Evolutionary conservation across 1,139 yeast genomes (phyloP), one percentile per base, ranked within the genome.

Genomic region (Taphrina confusa): DNA sequence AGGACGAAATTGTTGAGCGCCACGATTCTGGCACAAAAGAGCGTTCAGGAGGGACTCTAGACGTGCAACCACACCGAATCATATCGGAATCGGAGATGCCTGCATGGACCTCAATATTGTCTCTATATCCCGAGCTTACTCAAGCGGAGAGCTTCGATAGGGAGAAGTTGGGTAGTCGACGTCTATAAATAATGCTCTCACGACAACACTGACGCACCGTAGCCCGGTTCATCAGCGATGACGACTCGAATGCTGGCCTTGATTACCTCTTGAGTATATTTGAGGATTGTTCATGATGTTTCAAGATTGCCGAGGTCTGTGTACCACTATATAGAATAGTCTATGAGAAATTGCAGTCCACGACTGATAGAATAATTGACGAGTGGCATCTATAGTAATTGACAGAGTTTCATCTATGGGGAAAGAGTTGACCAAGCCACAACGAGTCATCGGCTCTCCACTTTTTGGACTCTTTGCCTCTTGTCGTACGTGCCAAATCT

Each of bases 51-150:
- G 6, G 4, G 25, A 37, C 42, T 22, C 42, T 9, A 37, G n/a
- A n/a, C 25, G 6, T 12, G 6, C 23, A 16, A 2, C n/a, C 8
- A 18, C n/a, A 4, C 42, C 9, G 42, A 18, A 25, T 37, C 25
- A 18, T 14, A 14, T 6, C 25, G 8, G 42, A 37, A n/a, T 42
- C 31, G 11, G 47, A 42, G 6, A 42, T 42, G 47, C 47, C 47
- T 25, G 47, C 25, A 12, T 28, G 50, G 37, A 25, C 30, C 1
- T 27, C 34, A 5, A 45, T 45, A 5, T 37, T 45, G 14, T 25
- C 50, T 28, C 50, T 45, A 12, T 45, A 45, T 14, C 50, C 50
- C 8, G 50, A 45, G n/a, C 50, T 45, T n/a, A 20, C 50, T 12
- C 14, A 18, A 16, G 50, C 25, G 11, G 37, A 22, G 11, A 37